A percentile compares a stretch with the other conserved stretches of the same genome.
Evolutionary conservation across 768 basidiomycete species (phyloP).

Genomic region (Lepiota venenata): DNA sequence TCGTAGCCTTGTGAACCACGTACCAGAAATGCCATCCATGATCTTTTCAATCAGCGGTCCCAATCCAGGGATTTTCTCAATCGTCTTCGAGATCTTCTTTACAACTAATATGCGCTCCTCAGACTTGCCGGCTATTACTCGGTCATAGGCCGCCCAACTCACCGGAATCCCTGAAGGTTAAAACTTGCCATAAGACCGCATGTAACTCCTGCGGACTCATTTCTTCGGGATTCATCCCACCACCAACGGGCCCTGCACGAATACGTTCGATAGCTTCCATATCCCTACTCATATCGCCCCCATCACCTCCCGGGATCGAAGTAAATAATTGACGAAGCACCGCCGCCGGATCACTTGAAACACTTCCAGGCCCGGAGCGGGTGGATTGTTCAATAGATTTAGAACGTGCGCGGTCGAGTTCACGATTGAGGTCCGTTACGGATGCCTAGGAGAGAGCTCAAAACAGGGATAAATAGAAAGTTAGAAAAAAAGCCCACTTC

Average conservation of each 20-base stretch:
- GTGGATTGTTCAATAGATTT: conserved; percentile 29
- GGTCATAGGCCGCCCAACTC: conserved; percentile 13
- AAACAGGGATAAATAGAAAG: not conserved
- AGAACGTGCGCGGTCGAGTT: conserved; percentile 68
- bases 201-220: conserved; percentile 92
- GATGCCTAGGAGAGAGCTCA: conserved; percentile 51
- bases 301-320: conserved; percentile 58
- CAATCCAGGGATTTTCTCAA: conserved; percentile 86
- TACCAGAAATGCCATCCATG: conserved; percentile 66
- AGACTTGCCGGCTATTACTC: not conserved
- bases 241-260: conserved; percentile 51
- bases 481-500: conserved; percentile 18
- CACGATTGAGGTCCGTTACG: conserved; percentile 81
- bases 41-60: conserved; percentile 74
- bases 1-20: conserved; percentile 12
- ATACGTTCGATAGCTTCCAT: conserved; percentile 73
- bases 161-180: conserved; percentile 83
- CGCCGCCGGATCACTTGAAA: conserved; percentile 35
- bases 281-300: conserved; percentile 65
- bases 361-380: conserved; percentile 30
- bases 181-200: conserved; percentile 76
- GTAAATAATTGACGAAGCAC: conserved; percentile 59
- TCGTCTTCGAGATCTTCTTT: conserved; percentile 77
- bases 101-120: conserved; percentile 36
- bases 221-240: conserved; percentile 69